Conservation (phyloP, 2,329 filamentous ascomycete genomes). For the Endothia cerciana region DNA sequence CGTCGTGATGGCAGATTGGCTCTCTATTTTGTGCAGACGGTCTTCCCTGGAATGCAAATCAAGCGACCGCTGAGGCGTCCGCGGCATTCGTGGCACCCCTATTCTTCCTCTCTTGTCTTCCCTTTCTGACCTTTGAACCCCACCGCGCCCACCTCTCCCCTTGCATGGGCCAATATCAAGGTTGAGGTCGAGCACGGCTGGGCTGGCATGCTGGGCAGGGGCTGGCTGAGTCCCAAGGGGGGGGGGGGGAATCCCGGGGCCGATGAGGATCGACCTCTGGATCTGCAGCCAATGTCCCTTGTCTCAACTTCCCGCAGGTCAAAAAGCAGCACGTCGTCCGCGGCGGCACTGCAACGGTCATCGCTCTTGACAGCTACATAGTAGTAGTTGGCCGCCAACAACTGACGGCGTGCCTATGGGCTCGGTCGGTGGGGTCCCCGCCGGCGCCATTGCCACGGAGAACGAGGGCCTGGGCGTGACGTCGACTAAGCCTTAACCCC, state of each 20-base stretch:
- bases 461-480: background rate
- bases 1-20: conserved; percentile 12
- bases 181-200: background rate
- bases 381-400: too few relatives aligned
- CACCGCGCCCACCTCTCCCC: background rate
- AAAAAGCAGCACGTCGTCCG: background rate
- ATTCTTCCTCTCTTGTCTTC: background rate
- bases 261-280: conserved; percentile 1
- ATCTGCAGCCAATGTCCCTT: background rate
- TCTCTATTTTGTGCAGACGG: background rate
- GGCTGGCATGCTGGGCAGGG: background rate
- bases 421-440: too few relatives aligned
- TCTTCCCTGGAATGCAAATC: conserved; percentile 1
- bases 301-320: background rate
- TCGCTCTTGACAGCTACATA: background rate
- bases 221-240: background rate
- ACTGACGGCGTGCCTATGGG: too few relatives aligned
- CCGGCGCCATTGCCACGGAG: background rate
- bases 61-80: background rate
- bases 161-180: background rate
- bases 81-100: conserved; percentile 9
- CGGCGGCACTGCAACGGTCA: background rate
- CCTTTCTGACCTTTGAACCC: background rate
- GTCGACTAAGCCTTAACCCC: too few relatives aligned
- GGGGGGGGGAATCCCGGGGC: background rate